These are phyloP conservation scores for Populus ilicifolia DNA, from an alignment of 345 rosid genomes.

Conservation along the genomic window DNA sequence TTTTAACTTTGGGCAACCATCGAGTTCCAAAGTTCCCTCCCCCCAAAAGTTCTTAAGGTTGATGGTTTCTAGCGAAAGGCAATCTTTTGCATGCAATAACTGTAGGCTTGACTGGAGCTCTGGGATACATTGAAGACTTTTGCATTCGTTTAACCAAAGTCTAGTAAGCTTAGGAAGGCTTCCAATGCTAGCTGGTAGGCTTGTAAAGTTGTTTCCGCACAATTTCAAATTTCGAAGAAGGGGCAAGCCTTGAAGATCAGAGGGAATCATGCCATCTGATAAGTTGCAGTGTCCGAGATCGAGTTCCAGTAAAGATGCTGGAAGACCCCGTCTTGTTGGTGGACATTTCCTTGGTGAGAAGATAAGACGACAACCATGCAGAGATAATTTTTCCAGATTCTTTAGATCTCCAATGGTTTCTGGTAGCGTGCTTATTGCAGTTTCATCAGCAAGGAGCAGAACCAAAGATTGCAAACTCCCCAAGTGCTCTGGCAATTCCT, in stretches of 20 bases:
- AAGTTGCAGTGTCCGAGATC: conserved; percentile 5
- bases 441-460: neutral
- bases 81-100: conserved; percentile 5
- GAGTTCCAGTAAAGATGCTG: neutral
- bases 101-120: conserved; percentile 8
- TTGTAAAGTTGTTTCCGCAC: conserved; percentile 11
- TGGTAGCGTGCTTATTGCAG: neutral
- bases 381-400: neutral
- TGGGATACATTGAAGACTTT: conserved; percentile 1
- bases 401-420: neutral
- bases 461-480: neutral
- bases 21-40: neutral
- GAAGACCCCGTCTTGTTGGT: neutral
- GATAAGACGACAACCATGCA: neutral
- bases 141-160: conserved; percentile 6
- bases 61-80: neutral
- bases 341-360: conserved; percentile 3
- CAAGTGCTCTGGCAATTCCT: neutral
- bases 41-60: neutral
- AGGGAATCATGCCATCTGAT: conserved; percentile 4
- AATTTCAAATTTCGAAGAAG: neutral
- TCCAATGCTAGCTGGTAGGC: conserved; percentile 8
- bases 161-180: neutral
- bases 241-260: conserved; percentile 2
- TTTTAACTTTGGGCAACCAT: conserved; percentile 7